Conservation (phyloP, 192 early-diverging fungal genomes). For the Podila verticillata region DNA sequence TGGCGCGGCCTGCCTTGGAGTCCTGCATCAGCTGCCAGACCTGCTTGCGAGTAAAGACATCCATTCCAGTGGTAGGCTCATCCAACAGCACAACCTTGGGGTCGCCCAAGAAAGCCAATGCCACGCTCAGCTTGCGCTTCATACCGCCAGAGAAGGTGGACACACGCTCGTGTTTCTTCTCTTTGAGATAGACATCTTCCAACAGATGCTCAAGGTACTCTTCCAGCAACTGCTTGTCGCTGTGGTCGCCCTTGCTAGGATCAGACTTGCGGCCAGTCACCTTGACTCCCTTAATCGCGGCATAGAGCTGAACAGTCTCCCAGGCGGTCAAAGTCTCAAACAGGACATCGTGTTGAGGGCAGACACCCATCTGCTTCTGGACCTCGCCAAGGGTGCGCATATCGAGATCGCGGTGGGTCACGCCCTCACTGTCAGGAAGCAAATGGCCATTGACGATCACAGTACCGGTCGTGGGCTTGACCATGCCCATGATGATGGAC, state of each 20-base stretch:
- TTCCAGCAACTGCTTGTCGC: constrained; percentile 19
- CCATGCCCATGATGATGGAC: constrained; percentile 49
- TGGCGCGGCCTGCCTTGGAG: constrained; percentile 55
- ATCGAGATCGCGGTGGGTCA: constrained; percentile 23
- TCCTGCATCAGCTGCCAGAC: constrained; percentile 67
- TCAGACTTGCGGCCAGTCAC: constrained; percentile 17
- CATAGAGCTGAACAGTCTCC: constrained; percentile 60
- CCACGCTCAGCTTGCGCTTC: constrained; percentile 64
- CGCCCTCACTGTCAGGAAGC: constrained; percentile 31
- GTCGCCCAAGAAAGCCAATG: constrained; percentile 65
- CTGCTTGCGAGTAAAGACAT: constrained; percentile 56
- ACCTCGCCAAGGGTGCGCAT: constrained; percentile 41
- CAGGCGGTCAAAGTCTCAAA: constrained; percentile 56
- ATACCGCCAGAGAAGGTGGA: constrained; percentile 62
- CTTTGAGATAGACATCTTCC: constrained; percentile 48
- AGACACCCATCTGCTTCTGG: constrained; percentile 61
- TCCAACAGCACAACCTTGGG: constrained; percentile 61
- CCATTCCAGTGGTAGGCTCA: constrained; percentile 71
- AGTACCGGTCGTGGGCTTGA: constrained; percentile 42
- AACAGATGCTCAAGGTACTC: constrained; percentile 41
- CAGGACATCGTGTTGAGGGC: constrained; percentile 66
- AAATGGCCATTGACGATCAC: constrained; percentile 38
- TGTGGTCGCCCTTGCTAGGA: background rate
- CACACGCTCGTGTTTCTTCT: constrained; percentile 50
- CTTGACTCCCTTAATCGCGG: constrained; percentile 59